Conservation (phyloP, 208 protist species). For the Crithidia bombi region DNA sequence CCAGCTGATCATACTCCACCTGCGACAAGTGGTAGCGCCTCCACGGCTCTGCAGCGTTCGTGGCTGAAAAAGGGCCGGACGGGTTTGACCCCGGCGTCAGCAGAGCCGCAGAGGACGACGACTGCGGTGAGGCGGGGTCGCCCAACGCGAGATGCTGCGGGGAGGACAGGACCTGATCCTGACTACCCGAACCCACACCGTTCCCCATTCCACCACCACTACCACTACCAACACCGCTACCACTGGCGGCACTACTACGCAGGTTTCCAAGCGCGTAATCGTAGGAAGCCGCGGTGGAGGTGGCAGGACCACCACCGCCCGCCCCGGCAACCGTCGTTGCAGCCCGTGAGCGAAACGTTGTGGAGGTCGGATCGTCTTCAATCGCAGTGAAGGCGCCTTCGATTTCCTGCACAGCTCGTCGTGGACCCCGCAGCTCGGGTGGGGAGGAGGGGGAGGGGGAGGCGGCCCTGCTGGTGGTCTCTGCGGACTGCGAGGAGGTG, state of each 20-base stretch:
- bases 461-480: too few species aligned
- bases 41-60: slow-evolving; percentile 39
- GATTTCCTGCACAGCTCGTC: slow-evolving; percentile 29
- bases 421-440: neutral
- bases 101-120: neutral
- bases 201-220: neutral
- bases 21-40: slow-evolving; percentile 59
- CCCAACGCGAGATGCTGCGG: neutral
- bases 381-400: slow-evolving; percentile 30
- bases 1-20: slow-evolving; percentile 83
- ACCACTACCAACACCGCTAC: neutral
- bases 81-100: slow-evolving; percentile 34
- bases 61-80: neutral
- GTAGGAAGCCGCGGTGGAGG: neutral
- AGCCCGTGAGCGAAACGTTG: neutral
- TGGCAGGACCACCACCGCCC: neutral
- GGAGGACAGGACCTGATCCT: slow-evolving; percentile 4
- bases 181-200: neutral
- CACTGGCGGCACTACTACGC: neutral
- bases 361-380: slow-evolving; percentile 21
- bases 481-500: neutral
- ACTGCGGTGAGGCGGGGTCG: neutral
- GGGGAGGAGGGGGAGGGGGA: slow-evolving; percentile 1
- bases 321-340: neutral
- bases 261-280: slow-evolving; percentile 9